Conservation (phyloP, 345 rosid genomes). For the Eucalyptus polyanthemos region DNA sequence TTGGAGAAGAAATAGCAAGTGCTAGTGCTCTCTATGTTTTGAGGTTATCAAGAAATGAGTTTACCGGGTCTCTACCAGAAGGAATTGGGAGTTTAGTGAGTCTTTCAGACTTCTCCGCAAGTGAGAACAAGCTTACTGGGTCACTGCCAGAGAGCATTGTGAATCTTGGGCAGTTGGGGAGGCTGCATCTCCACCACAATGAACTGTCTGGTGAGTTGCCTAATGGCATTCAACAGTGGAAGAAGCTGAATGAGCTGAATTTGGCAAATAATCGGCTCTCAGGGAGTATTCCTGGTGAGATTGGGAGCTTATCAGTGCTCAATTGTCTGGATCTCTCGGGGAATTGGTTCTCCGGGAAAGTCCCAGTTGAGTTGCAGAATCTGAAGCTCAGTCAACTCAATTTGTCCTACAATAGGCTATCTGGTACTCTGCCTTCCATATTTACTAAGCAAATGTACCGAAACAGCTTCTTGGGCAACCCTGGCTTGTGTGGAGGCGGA, state of each 20-base stretch:
- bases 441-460: conserved; percentile 50
- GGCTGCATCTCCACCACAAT: conserved; percentile 68
- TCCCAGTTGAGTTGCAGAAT: conserved; percentile 63
- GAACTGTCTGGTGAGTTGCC: conserved; percentile 61
- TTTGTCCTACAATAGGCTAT: conserved; percentile 54
- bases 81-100: conserved; percentile 53
- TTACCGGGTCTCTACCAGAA: conserved; percentile 59
- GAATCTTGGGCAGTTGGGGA: conserved; percentile 44
- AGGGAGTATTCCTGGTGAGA: conserved; percentile 55
- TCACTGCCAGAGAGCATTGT: conserved; percentile 51
- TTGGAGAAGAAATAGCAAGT: conserved; percentile 40
- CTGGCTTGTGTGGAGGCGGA: conserved; percentile 58
- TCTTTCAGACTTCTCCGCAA: conserved; percentile 43
- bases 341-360: conserved; percentile 49
- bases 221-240: conserved; percentile 42
- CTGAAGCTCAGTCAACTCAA: conserved; percentile 87
- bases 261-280: conserved; percentile 48
- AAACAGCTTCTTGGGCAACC: conserved; percentile 70
- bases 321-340: conserved; percentile 84
- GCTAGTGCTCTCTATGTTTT: conserved; percentile 61
- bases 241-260: conserved; percentile 75
- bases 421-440: conserved; percentile 61
- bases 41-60: conserved; percentile 48
- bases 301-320: conserved; percentile 62
- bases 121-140: conserved; percentile 54